Percentiles rank a stretch among this genome's conserved stretches.
These are phyloP conservation scores for Lipomyces starkeyi DNA, from an alignment of 805 yeast genomes.

Conservation along the genomic window DNA sequence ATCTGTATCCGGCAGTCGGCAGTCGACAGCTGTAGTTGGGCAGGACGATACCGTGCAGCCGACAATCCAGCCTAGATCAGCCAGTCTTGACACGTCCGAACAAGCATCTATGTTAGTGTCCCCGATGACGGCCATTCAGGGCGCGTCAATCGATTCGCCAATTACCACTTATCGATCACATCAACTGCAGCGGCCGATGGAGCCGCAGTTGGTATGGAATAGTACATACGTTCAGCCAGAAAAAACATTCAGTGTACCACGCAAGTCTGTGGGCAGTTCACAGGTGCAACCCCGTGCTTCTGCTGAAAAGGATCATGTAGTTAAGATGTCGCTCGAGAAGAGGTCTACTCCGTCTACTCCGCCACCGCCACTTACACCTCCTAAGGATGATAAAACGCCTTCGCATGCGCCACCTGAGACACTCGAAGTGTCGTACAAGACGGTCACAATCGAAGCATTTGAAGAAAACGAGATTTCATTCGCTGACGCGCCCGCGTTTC, in stretches of 20 bases:
- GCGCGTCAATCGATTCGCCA: neutral
- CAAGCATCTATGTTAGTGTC: conserved; percentile 1
- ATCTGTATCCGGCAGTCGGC: neutral
- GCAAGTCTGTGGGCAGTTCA: conserved; percentile 25
- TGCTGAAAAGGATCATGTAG: conserved; percentile 9
- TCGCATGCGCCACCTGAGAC: neutral
- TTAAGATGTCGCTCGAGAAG: neutral
- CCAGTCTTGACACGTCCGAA: conserved; percentile 6
- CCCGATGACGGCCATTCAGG: conserved; percentile 12
- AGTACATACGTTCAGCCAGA: neutral
- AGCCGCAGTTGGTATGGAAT: neutral
- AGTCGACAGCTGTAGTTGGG: conserved; percentile 7
- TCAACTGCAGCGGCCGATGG: neutral
- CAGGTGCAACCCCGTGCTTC: conserved; percentile 9
- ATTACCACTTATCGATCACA: neutral
- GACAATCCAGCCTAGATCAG: neutral
- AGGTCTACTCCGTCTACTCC: neutral
- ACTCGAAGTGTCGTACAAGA: conserved; percentile 18
- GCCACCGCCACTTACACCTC: neutral
- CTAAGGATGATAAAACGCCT: conserved; percentile 4
- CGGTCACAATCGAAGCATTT: conserved; percentile 58
- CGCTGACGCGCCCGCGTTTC: conserved; percentile 68
- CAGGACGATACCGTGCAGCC: conserved; percentile 6
- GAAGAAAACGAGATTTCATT: conserved; percentile 75
- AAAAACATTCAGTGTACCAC: conserved; percentile 24